Conservation (phyloP, 2,329 filamentous ascomycete genomes). For the Nigrospora osmanthi region DNA sequence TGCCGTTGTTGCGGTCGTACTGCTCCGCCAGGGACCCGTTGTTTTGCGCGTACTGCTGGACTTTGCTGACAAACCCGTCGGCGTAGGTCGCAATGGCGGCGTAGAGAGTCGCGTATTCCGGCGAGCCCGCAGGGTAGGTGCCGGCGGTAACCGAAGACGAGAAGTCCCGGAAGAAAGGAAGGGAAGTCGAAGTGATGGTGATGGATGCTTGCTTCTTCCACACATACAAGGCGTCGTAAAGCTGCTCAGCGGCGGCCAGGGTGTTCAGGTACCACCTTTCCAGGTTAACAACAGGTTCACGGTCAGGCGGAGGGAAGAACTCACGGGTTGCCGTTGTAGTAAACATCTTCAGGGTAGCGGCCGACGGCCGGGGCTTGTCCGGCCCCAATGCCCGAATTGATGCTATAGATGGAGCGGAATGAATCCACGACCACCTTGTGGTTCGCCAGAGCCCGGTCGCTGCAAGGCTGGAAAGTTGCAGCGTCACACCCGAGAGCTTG, state of each 20-base stretch:
- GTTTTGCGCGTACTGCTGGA: slow-evolving; percentile 52
- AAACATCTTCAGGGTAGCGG: slow-evolving; percentile 64
- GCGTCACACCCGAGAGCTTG: slow-evolving; percentile 57
- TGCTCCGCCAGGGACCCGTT: slow-evolving; percentile 64
- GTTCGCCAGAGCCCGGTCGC: slow-evolving; percentile 60
- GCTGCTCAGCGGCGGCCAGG: slow-evolving; percentile 69
- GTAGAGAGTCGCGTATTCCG: slow-evolving; percentile 46
- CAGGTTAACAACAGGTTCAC: not conserved
- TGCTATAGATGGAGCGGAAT: slow-evolving; percentile 60
- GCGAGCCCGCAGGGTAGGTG: slow-evolving; percentile 45
- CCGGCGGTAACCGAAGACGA: slow-evolving; percentile 49
- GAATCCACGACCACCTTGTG: slow-evolving; percentile 70
- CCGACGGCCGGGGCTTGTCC: slow-evolving; percentile 56
- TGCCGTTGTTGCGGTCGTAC: slow-evolving; percentile 45
- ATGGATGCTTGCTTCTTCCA: slow-evolving; percentile 60
- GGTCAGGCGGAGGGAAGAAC: not conserved
- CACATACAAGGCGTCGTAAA: slow-evolving; percentile 68
- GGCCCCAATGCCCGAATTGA: slow-evolving; percentile 58
- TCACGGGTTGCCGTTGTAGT: slow-evolving; percentile 66
- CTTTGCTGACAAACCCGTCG: slow-evolving; percentile 53
- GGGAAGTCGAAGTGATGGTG: slow-evolving; percentile 54
- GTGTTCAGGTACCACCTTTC: slow-evolving; percentile 66
- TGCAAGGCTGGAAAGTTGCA: slow-evolving; percentile 72
- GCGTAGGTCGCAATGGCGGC: slow-evolving; percentile 50
- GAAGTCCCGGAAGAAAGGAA: slow-evolving; percentile 65